Evolutionary conservation across 805 yeast species (phyloP).

Genomic region (Metschnikowia continentalis): DNA sequence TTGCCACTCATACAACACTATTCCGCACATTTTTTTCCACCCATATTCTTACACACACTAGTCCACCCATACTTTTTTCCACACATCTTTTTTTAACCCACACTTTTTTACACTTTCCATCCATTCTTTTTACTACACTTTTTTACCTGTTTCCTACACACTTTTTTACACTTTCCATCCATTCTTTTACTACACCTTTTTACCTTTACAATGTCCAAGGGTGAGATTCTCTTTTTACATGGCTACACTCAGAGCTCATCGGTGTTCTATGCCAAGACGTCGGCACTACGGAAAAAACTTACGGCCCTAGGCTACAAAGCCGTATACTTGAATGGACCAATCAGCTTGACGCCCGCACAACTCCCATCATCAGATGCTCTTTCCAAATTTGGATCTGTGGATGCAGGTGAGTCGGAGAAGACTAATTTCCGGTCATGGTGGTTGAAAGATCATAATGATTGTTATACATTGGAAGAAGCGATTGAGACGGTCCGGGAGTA

Average conservation of each 20-base stretch:
- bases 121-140: too few species aligned
- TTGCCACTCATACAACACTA: too few species aligned
- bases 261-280: slow-evolving; percentile 80
- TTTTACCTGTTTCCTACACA: background rate
- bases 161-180: background rate
- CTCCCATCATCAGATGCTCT: slow-evolving; percentile 66
- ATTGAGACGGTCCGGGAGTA: slow-evolving; percentile 46
- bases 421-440: slow-evolving; percentile 70
- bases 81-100: too few species aligned
- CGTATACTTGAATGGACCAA: slow-evolving; percentile 78
- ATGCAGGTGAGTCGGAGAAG: slow-evolving; percentile 31
- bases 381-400: slow-evolving; percentile 44
- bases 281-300: slow-evolving; percentile 79
- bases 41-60: too few species aligned
- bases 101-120: too few species aligned
- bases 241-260: slow-evolving; percentile 87
- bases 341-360: slow-evolving; percentile 59
- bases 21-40: too few species aligned
- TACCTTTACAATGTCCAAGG: slow-evolving; percentile 17
- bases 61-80: too few species aligned
- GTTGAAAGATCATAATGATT: slow-evolving; percentile 49
- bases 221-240: slow-evolving; percentile 77
- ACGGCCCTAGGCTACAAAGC: slow-evolving; percentile 63
- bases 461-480: slow-evolving; percentile 44
- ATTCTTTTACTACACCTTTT: background rate